Evolutionary conservation across 2,329 filamentous ascomycete genomes (phyloP).

Genomic region (Trichoderma brevicompactum): DNA sequence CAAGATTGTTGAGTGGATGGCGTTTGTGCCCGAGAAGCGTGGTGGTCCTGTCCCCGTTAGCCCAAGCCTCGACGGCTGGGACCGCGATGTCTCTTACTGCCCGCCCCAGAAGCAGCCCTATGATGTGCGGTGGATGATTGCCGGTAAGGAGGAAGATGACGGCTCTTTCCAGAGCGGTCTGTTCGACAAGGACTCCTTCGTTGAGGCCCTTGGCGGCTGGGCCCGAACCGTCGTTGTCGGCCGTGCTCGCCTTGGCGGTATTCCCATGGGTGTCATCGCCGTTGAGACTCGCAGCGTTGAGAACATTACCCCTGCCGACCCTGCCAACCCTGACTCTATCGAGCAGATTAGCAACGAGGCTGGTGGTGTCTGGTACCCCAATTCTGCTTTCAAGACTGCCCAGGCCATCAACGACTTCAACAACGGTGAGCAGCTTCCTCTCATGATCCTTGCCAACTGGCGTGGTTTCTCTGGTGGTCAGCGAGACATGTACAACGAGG

Average conservation of each 20-base stretch:
- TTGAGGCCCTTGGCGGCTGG: conserved; percentile 96
- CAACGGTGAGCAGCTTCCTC: conserved; percentile 93
- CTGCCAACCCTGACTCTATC: conserved; percentile 97
- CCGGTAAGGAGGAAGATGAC: conserved; percentile 77
- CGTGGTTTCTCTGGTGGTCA: conserved; percentile 99
- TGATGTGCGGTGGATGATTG: conserved; percentile 93
- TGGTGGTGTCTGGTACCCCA: conserved; percentile 99
- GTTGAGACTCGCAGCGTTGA: conserved; percentile 96
- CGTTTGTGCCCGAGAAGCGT: conserved; percentile 95
- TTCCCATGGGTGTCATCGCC: conserved; percentile 96
- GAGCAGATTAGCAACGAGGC: conserved; percentile 94
- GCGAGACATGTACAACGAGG: conserved; percentile 99
- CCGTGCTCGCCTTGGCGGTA: conserved; percentile 93
- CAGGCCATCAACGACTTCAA: conserved; percentile 99
- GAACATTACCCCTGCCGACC: conserved; percentile 95
- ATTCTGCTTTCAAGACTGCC: conserved; percentile 99
- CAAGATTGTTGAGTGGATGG: conserved; percentile 98
- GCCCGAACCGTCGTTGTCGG: conserved; percentile 95
- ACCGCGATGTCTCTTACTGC: conserved; percentile 87
- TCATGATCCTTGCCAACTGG: conserved; percentile 99
- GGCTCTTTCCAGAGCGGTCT: conserved; percentile 78
- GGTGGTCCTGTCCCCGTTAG: conserved; percentile 91
- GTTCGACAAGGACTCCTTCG: conserved; percentile 95
- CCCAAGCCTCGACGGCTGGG: conserved; percentile 83
- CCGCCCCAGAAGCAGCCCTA: conserved; percentile 82